Evolutionary conservation across 345 rosid species (phyloP), one percentile per base, ranked within the genome.

Genomic region (Odontarrhena argentea): DNA sequence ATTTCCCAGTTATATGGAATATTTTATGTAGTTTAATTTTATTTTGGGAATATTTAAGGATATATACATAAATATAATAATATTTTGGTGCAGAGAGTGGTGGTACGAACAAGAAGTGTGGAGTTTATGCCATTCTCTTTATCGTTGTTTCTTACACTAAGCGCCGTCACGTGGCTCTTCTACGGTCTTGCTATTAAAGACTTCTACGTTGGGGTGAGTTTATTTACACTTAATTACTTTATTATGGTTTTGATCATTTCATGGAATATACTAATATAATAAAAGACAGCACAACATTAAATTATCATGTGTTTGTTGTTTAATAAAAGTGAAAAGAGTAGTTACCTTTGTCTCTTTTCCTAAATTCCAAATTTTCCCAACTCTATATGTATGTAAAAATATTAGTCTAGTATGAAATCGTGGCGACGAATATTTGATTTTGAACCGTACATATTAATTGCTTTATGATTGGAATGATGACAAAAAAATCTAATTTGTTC

Each of bases 111-210:
- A 46, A 81, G 77, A 72, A 86, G 87, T 49, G 87, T 86, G 70
- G 91, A 86, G 76, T 86, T 80, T 81, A 86, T 83, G 91, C 87
- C 91, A 0, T 75, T 81, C 57, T 68, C 73, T 58, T 45, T 86
- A 61, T 86, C 91, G 7, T 75, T 83, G 56, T 81, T 81, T 79
- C 86, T 86, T 52, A 75, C 84, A 52, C 28, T 83, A 15, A 86
- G 81, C 67, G 91, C 91, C 12, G 59, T 83, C 34, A 74, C 69
- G 65, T 86, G 91, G 91, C 81, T 83, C 44, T 63, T 81, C 55
- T 86, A 80, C 57, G 91, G 91, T 67, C 56, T 81, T 24, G 74
- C 81, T 61, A 70, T 81, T 9, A 81, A 81, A 51, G 84, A 81
- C 66, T 66, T 75, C 68, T 78, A 75, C 45, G 75, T 81, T 78